phyloP scores from a whole-genome alignment of 352 stramenopile species.

The Phytophthora kernoviae region DNA sequence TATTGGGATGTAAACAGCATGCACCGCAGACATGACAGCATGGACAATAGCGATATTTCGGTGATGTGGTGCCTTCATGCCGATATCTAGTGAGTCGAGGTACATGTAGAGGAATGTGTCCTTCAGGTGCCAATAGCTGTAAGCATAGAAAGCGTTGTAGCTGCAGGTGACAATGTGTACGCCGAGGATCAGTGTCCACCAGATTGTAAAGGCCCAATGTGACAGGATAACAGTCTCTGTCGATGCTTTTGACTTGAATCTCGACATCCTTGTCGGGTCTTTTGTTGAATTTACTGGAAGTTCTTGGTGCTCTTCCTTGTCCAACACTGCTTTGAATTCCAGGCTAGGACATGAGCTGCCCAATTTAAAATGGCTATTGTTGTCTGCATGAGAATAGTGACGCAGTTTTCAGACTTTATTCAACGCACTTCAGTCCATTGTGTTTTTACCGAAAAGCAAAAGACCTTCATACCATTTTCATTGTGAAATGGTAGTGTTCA shows the following conservation, averaged over 20 bases:
- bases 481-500: too few species aligned
- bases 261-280: neutral
- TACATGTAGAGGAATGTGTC: conserved; percentile 3
- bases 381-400: too few species aligned
- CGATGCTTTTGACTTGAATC: neutral
- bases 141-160: conserved; percentile 3
- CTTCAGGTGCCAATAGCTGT: conserved; percentile 8
- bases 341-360: too few species aligned
- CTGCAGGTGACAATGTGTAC: neutral
- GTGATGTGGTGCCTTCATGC: conserved; percentile 10
- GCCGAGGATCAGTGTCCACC: neutral
- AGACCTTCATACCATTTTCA: too few species aligned
- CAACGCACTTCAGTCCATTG: too few species aligned
- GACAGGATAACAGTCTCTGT: neutral
- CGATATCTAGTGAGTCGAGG: conserved; percentile 9
- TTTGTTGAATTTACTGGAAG: too few species aligned
- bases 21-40: conserved; percentile 20
- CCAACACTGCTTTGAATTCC: too few species aligned
- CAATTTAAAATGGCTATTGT: too few species aligned
- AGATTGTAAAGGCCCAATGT: neutral
- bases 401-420: too few species aligned
- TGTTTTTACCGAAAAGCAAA: too few species aligned
- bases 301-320: too few species aligned
- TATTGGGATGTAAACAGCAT: conserved; percentile 9
- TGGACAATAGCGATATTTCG: conserved; percentile 14